phyloP scores from a whole-genome alignment of 192 early-diverging fungal species.

The Haplosporangium gracile region DNA sequence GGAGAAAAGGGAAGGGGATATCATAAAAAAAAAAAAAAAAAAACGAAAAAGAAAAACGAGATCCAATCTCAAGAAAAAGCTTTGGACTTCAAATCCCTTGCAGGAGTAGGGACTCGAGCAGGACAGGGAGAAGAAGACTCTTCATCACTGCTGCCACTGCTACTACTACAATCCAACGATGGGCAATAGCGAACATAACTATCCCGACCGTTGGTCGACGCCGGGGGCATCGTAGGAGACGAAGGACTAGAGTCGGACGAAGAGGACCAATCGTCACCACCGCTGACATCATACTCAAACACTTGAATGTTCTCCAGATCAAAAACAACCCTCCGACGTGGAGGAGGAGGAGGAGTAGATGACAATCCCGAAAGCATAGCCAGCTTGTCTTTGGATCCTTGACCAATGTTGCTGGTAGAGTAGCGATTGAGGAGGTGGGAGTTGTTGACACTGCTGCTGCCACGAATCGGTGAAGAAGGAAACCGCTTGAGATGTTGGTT shows the following conservation, averaged over 20 bases:
- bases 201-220: not conserved
- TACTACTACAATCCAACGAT: not conserved
- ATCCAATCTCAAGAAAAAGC: not conserved
- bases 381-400: not conserved
- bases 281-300: conserved; percentile 44
- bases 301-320: conserved; percentile 33
- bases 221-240: not conserved
- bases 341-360: not conserved
- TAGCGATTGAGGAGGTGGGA: not conserved
- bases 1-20: no score
- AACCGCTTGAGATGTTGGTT: conserved; percentile 23
- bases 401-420: not conserved
- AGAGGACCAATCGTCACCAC: conserved; percentile 12
- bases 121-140: not conserved
- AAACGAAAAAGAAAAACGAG: not conserved
- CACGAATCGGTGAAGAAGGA: conserved; percentile 26
- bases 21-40: not conserved
- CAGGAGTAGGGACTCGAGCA: not conserved
- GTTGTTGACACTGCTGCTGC: not conserved
- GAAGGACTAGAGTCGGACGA: not conserved
- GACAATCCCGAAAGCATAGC: not conserved
- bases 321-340: conserved; percentile 21
- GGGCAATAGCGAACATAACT: not conserved
- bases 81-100: not conserved
- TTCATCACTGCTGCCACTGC: not conserved